Base-by-base conservation (phyloP, 768 basidiomycete species). In the Psilocybe cyanescens region DNA sequence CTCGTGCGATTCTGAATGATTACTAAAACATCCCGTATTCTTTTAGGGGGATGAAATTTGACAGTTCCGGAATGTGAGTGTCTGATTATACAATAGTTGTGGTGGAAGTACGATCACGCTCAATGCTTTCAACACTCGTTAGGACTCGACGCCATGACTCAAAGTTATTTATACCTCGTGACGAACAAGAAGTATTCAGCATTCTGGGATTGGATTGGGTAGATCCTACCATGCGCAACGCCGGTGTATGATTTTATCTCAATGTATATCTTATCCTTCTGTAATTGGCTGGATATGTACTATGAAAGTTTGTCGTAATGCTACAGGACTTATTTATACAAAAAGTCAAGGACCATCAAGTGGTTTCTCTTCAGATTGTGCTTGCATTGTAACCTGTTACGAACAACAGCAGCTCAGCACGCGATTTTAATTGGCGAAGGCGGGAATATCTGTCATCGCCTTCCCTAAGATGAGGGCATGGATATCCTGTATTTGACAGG, bases 381-480 rank as follows among this genome's bases (percentile, higher is more conserved):
- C 16, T 35, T 39, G 3, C 24, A 35, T 33, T 44, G 35, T 61
- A 55, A 48, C 24, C 8, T 31, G 11, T 49, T 58, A 35, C 24
- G 35, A 41, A 24, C 55, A 28, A 39, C n/a, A 12, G 5, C 14
- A 14, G 41, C 41, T n/a, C 41, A 44, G n/a, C 41, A 44, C 14
- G 4, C 41, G 41, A 2, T n/a, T 63, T 24, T 74, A 86, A 70
- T 84, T 88, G 30, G 84, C 83, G 71, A 98, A 99, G 1, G 97
- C 97, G 45, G 86, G 86, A 46, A 95, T 85, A 12, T 87, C 94
- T 1, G 97, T 98, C 70, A 98, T 88, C 1, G 95, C 92, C 70
- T 92, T 96, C 55, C 97, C 97, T 41, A 99, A 79, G 55, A 98
- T 94, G 61, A 97, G 89, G n/a, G 92, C 81, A 68, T 94, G 92